Evolutionary conservation across 192 early-diverging fungal species (phyloP).

Genomic region (Podila minutissima): DNA sequence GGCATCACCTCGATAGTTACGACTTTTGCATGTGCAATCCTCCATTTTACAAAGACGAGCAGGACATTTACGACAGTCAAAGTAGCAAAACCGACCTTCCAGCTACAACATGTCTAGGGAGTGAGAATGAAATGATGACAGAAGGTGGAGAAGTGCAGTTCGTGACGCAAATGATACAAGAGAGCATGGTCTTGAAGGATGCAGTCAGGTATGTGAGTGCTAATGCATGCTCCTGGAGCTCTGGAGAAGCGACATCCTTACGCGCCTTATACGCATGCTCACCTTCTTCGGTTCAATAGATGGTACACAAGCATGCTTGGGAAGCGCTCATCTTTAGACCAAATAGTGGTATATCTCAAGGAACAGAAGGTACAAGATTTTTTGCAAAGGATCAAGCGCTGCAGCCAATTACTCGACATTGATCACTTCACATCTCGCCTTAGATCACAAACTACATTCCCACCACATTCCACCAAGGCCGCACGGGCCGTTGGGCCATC

Average conservation of each 20-base stretch:
- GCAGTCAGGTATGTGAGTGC: constrained; percentile 76
- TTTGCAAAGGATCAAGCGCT: not conserved
- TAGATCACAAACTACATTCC: constrained; percentile 64
- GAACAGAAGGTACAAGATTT: constrained; percentile 38
- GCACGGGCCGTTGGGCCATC: constrained; percentile 63
- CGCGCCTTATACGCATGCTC: not conserved
- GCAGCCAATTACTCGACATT: not conserved
- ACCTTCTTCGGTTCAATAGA: constrained; percentile 11
- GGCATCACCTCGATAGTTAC: constrained; percentile 33
- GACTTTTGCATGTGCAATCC: constrained; percentile 93
- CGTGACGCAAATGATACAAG: constrained; percentile 70
- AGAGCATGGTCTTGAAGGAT: constrained; percentile 60
- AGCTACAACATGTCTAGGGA: constrained; percentile 66
- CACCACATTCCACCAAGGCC: constrained; percentile 65
- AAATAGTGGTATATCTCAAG: constrained; percentile 53
- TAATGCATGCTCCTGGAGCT: constrained; percentile 81
- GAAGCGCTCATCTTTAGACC: constrained; percentile 61
- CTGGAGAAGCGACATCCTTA: not conserved
- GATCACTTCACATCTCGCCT: not conserved
- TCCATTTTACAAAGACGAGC: constrained; percentile 78
- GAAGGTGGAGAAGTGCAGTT: constrained; percentile 84
- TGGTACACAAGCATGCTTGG: constrained; percentile 91
- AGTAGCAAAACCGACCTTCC: constrained; percentile 64
- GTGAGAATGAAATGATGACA: constrained; percentile 79
- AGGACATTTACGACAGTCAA: constrained; percentile 63